A percentile compares a stretch with the other conserved stretches of the same genome.
phyloP scores from a whole-genome alignment of 1,139 yeast genomes.

The Saccharomyces pastorianus region DNA sequence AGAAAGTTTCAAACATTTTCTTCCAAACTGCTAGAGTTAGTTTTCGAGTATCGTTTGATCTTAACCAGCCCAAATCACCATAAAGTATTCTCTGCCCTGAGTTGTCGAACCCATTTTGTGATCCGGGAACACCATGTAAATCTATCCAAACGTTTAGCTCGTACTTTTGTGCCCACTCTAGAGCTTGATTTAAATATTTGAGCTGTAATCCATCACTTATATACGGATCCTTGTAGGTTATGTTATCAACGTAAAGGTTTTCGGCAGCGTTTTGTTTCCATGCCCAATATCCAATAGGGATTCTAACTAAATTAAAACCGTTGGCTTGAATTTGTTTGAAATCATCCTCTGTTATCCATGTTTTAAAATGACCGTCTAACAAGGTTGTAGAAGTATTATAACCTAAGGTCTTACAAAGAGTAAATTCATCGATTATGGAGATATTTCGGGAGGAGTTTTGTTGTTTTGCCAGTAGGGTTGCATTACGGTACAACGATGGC shows the following conservation, averaged over 20 bases:
- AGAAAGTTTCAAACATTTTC: slow-evolving; percentile 44
- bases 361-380: slow-evolving; percentile 45
- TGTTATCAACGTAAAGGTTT: slow-evolving; percentile 14
- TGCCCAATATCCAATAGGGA: slow-evolving; percentile 67
- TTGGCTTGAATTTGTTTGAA: slow-evolving; percentile 39
- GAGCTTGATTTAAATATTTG: slow-evolving; percentile 44
- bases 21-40: slow-evolving; percentile 40
- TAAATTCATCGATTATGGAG: slow-evolving; percentile 53
- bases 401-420: slow-evolving; percentile 44
- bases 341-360: slow-evolving; percentile 49
- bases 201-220: slow-evolving; percentile 45
- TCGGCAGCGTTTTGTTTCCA: slow-evolving; percentile 36
- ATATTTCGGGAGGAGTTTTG: slow-evolving; percentile 8
- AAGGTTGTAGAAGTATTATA: slow-evolving; percentile 36
- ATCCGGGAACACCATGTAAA: slow-evolving; percentile 59
- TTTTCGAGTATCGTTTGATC: slow-evolving; percentile 36
- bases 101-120: slow-evolving; percentile 67
- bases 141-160: slow-evolving; percentile 54
- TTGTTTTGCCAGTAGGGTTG: slow-evolving; percentile 5
- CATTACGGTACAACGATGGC: slow-evolving; percentile 41
- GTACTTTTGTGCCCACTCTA: slow-evolving; percentile 46
- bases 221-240: slow-evolving; percentile 43
- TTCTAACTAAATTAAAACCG: slow-evolving; percentile 55
- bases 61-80: slow-evolving; percentile 46
- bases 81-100: slow-evolving; percentile 42